These are phyloP conservation scores for Mycosphaerella sp. DNA, from an alignment of 2,329 filamentous ascomycete genomes.

Conservation along the genomic window DNA sequence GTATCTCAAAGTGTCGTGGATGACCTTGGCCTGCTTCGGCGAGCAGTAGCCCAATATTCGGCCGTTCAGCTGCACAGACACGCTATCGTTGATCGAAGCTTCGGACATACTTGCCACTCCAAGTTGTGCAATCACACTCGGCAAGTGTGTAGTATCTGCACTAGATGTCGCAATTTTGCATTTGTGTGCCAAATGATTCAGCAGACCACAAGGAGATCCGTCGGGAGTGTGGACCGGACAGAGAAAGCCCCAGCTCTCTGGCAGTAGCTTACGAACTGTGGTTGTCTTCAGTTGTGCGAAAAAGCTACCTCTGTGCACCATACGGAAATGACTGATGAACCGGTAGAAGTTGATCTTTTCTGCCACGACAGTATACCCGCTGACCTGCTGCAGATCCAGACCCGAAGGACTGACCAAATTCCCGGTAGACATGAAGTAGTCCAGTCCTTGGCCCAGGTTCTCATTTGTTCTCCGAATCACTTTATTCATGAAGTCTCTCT, in stretches of 20 bases:
- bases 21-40: constrained; percentile 71
- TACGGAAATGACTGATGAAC: constrained; percentile 98
- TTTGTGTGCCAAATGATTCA: constrained; percentile 94
- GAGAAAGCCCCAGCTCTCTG: constrained; percentile 96
- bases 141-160: constrained; percentile 68
- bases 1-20: constrained; percentile 80
- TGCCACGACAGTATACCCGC: constrained; percentile 91
- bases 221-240: constrained; percentile 97
- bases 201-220: constrained; percentile 85
- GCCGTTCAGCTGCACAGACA: constrained; percentile 86
- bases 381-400: constrained; percentile 87
- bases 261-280: constrained; percentile 87
- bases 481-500: constrained; percentile 68
- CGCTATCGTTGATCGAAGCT: constrained; percentile 72
- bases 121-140: constrained; percentile 67
- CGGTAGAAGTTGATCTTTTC: constrained; percentile 99
- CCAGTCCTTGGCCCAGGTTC: constrained; percentile 76
- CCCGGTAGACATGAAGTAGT: constrained; percentile 95
- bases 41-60: constrained; percentile 85
- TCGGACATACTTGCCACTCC: constrained; percentile 72
- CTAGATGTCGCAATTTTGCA: constrained; percentile 77
- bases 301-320: constrained; percentile 98
- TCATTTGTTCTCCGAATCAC: constrained; percentile 80
- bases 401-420: constrained; percentile 88
- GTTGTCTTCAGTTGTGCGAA: constrained; percentile 97